These are phyloP conservation scores for Vaccinium myrtillus DNA, from an alignment of 148 eudicot species.

Conservation along the genomic window DNA sequence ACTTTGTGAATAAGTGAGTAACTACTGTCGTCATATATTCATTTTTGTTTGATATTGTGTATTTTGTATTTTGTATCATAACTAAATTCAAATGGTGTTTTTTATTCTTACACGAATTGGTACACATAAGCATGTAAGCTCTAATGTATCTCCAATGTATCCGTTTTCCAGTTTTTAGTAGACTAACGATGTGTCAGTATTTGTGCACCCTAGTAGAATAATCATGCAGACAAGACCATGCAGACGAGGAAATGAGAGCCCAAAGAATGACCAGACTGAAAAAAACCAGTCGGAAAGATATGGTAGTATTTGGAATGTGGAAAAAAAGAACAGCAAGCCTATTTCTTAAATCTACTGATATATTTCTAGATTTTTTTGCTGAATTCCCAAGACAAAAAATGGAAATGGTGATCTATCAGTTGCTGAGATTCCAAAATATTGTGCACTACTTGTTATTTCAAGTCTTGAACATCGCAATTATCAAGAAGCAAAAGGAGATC, in stretches of 20 bases:
- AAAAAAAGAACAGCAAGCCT: background rate
- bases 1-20: background rate
- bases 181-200: background rate
- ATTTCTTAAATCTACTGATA: background rate
- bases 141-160: too few species aligned
- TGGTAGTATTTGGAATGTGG: background rate
- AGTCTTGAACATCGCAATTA: background rate
- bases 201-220: background rate
- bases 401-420: background rate
- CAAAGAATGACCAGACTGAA: background rate
- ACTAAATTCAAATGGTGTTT: too few species aligned
- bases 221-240: background rate
- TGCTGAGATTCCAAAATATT: background rate
- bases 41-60: background rate
- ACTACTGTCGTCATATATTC: background rate
- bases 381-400: background rate
- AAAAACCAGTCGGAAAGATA: background rate
- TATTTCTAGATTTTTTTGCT: background rate
- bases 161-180: too few species aligned
- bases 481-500: background rate
- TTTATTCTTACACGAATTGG: too few species aligned
- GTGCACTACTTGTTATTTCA: background rate
- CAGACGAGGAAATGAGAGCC: background rate
- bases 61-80: too few species aligned
- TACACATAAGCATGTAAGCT: background rate